phyloP scores from a whole-genome alignment of 2,329 filamentous ascomycete species.

The Arthrobotrys pseudoclavata region DNA sequence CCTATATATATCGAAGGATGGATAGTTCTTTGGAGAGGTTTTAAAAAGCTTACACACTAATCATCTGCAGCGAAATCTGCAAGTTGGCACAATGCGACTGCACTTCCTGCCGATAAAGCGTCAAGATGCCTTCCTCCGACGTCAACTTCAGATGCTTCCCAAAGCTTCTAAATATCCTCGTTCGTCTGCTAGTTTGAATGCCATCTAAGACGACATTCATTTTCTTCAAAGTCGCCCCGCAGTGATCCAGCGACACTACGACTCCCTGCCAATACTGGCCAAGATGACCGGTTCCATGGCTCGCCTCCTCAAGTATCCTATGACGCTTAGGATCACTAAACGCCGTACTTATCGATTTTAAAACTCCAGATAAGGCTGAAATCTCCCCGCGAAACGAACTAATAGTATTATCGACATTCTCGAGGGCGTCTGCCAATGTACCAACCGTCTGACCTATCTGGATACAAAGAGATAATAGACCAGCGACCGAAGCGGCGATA shows the following conservation, averaged over 20 bases:
- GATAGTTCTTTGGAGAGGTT: background rate
- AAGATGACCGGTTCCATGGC: constrained; percentile 53
- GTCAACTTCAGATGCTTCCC: constrained; percentile 56
- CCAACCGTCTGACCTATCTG: constrained; percentile 55
- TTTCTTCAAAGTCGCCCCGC: constrained; percentile 47
- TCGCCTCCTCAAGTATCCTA: constrained; percentile 46
- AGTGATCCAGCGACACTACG: constrained; percentile 43
- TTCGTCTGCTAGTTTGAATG: constrained; percentile 48
- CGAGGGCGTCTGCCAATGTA: constrained; percentile 45
- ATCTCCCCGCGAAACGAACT: constrained; percentile 56
- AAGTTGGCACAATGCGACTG: constrained; percentile 56
- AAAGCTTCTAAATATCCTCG: constrained; percentile 53
- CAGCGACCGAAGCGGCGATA: constrained; percentile 52
- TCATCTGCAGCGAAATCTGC: constrained; percentile 59
- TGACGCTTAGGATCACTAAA: constrained; percentile 47
- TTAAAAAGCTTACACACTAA: constrained; percentile 48
- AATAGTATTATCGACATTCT: constrained; percentile 56
- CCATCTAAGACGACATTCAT: constrained; percentile 47
- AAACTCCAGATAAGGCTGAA: constrained; percentile 40
- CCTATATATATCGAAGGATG: background rate
- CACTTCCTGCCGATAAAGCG: constrained; percentile 58
- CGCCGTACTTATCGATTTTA: constrained; percentile 44
- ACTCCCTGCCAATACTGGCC: constrained; percentile 58
- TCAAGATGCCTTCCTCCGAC: constrained; percentile 52
- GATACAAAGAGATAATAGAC: constrained; percentile 47